Percentiles rank a stretch among this genome's conserved stretches.
Evolutionary conservation across 768 basidiomycete genomes (phyloP).

Genomic region (Leccinum rimulosum): DNA sequence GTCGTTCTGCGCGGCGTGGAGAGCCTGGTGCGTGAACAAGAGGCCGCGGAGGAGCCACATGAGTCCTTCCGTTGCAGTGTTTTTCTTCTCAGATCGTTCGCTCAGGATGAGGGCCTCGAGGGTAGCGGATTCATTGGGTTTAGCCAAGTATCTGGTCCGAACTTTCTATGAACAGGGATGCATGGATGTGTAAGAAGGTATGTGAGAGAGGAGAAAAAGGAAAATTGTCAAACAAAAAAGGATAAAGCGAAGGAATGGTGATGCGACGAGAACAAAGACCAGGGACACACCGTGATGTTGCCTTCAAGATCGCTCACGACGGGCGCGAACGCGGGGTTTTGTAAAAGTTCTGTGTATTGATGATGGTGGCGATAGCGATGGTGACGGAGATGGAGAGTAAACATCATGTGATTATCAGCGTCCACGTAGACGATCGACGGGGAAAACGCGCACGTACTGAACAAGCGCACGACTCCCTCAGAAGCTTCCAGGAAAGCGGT

Average conservation of each 20-base stretch:
- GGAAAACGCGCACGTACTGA: constrained; percentile 55
- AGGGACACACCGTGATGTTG: constrained; percentile 74
- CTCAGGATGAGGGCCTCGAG: constrained; percentile 81
- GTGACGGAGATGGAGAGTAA: background rate
- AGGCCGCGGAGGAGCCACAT: constrained; percentile 93
- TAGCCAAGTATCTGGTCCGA: constrained; percentile 68
- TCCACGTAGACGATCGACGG: background rate
- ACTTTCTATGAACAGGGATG: constrained; percentile 68
- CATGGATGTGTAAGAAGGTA: background rate
- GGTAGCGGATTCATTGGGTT: constrained; percentile 64
- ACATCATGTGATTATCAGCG: background rate
- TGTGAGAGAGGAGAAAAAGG: background rate
- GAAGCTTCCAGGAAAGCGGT: constrained; percentile 83
- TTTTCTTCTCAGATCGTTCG: constrained; percentile 86
- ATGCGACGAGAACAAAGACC: background rate
- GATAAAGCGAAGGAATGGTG: background rate
- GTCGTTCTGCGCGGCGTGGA: constrained; percentile 70
- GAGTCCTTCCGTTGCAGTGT: constrained; percentile 84
- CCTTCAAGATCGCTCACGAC: constrained; percentile 88
- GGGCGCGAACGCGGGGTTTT: constrained; percentile 60
- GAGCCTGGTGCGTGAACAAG: constrained; percentile 82
- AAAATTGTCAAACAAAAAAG: background rate
- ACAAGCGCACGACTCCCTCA: constrained; percentile 83
- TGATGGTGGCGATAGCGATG: background rate
- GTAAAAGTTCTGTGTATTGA: constrained; percentile 20